Percentiles rank a stretch among this genome's conserved stretches.
These are phyloP conservation scores for Antrodiella citrinella DNA, from an alignment of 768 basidiomycete species.

Conservation along the genomic window DNA sequence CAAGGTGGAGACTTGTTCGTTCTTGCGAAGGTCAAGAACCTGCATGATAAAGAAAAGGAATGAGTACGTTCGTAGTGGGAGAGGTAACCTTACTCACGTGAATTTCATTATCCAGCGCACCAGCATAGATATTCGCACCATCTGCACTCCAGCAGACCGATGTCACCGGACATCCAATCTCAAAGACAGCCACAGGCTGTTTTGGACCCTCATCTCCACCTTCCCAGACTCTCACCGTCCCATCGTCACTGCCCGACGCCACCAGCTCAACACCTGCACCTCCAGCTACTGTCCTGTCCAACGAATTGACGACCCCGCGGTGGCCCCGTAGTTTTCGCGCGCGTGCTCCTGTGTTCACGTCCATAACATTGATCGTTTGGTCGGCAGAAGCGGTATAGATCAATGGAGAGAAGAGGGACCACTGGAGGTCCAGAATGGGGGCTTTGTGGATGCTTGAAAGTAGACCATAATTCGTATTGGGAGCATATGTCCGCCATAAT, in stretches of 20 bases:
- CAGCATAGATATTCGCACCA: conserved; percentile 84
- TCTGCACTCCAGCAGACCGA: conserved; percentile 90
- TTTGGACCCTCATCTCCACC: conserved; percentile 71
- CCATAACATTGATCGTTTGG: conserved; percentile 67
- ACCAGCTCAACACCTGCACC: conserved; percentile 82
- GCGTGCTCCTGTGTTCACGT: conserved; percentile 79
- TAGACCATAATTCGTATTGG: conserved; percentile 89
- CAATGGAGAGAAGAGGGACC: conserved; percentile 66
- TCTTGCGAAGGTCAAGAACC: conserved; percentile 88
- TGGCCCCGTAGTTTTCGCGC: conserved; percentile 80
- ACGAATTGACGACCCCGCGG: conserved; percentile 80
- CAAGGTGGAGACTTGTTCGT: conserved; percentile 71
- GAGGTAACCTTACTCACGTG: conserved; percentile 51
- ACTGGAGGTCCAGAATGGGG: conserved; percentile 88
- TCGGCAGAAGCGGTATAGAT: conserved; percentile 89
- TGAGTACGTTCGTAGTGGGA: background rate
- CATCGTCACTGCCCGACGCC: conserved; percentile 87
- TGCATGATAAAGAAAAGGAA: conserved; percentile 20
- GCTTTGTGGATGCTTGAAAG: conserved; percentile 81
- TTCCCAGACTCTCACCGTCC: conserved; percentile 88
- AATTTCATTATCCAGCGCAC: conserved; percentile 91
- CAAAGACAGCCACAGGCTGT: conserved; percentile 69
- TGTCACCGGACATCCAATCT: conserved; percentile 86
- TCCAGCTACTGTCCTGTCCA: conserved; percentile 80
- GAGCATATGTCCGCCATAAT: conserved; percentile 85